phyloP scores from a whole-genome alignment of 2,329 filamentous ascomycete species.

The Rutstroemia sp. region DNA sequence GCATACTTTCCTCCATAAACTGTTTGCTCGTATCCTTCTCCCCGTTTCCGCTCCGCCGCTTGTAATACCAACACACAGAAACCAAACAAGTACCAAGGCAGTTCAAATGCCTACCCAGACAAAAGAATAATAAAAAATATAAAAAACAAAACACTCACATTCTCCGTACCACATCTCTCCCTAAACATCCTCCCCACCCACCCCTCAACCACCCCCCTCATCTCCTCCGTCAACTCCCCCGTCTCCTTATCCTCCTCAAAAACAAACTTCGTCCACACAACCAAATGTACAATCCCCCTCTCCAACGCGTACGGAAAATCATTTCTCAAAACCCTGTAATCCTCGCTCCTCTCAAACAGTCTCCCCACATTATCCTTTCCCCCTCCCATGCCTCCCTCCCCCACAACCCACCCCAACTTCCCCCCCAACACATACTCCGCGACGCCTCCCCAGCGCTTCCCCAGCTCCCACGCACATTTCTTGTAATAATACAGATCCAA shows the following conservation, averaged over 20 bases:
- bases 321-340: slow-evolving; percentile 73
- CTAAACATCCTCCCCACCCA: slow-evolving; percentile 66
- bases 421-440: slow-evolving; percentile 68
- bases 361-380: slow-evolving; percentile 26
- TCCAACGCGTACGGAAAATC: slow-evolving; percentile 95
- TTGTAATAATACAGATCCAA: slow-evolving; percentile 74
- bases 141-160: slow-evolving; percentile 37
- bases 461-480: slow-evolving; percentile 57
- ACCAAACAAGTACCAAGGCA: not conserved
- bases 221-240: slow-evolving; percentile 55
- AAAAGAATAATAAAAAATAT: not conserved
- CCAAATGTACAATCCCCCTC: slow-evolving; percentile 68
- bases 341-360: slow-evolving; percentile 30
- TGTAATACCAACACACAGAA: not conserved
- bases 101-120: not conserved
- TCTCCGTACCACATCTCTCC: slow-evolving; percentile 40
- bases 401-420: slow-evolving; percentile 59
- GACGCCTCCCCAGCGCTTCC: slow-evolving; percentile 64
- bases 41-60: not conserved
- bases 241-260: slow-evolving; percentile 57
- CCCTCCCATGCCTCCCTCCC: not conserved
- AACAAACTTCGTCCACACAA: slow-evolving; percentile 88
- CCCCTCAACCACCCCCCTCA: slow-evolving; percentile 57
- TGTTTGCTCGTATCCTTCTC: not conserved
- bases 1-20: not conserved